Evolutionary conservation across 169 alveolate species (phyloP), one percentile per base, ranked within the genome.

Genomic region (Cryptosporidium parvum): DNA sequence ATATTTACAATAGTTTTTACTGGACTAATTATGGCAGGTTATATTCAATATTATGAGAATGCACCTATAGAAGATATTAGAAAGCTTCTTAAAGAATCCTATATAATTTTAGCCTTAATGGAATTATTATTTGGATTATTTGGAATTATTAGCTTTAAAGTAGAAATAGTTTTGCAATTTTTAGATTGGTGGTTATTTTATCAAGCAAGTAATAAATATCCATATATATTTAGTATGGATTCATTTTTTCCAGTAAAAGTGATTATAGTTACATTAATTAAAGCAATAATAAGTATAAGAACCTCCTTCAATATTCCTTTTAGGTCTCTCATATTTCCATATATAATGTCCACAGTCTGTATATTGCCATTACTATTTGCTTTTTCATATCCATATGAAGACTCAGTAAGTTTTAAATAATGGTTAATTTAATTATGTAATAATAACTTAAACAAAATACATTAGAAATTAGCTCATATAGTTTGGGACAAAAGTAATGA

Each of bases 351-450:
- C 23, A 62, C 80, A 26, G 67, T 80, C 52, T 80, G 89, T 12
- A 29, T 80, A 16, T 16, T 80, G 29, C 89, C 89, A 65, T 31
- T 80, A 42, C 26, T 80, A 44, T 80, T 80, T 65, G 89, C 89
- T 10, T 80, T 80, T 62, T 80, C 89, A 37, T 80, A 80, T 29
- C 89, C 89, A 62, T 80, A 42, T 80, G 89, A 80, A 4, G 89
- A 80, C 44, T 80, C 89, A 0, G 89, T 80, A 80, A 80, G 89
- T 80, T 80, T 29, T 42, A 6, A 12, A 8, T 45, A 0, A 0
- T 48, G 5, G 23, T 44, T 18, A n/a, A 70, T 10, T 26, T 23
- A 21, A 71, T 44, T 37, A 37, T 4, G 29, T 70, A 18, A 39
- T 45, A 26, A 33, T 44, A 31, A 26, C 39, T 29, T 21, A 48